These are phyloP conservation scores for Paracorniculantispora psalliotae DNA, from an alignment of 2,329 filamentous ascomycete species.

Conservation along the genomic window DNA sequence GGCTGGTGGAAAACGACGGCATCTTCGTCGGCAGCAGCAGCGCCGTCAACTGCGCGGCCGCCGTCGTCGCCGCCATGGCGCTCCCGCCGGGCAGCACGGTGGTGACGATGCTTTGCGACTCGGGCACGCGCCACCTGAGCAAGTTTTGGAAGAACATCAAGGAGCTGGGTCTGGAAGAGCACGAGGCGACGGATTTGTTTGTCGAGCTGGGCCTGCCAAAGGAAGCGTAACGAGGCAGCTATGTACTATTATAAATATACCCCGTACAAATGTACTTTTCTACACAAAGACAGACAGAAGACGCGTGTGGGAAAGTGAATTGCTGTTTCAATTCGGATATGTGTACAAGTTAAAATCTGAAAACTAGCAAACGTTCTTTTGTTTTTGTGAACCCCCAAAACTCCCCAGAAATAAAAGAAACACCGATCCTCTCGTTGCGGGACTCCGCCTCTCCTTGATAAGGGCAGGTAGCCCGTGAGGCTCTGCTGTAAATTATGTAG, in stretches of 20 bases:
- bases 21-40: conserved; percentile 93
- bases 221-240: conserved; percentile 1
- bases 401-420: background rate
- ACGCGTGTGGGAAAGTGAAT: background rate
- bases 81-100: conserved; percentile 60
- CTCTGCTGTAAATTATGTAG: background rate
- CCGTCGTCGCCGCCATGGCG: conserved; percentile 61
- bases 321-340: background rate
- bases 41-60: conserved; percentile 90
- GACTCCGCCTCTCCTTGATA: background rate
- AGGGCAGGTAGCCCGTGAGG: background rate
- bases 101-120: conserved; percentile 82
- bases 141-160: conserved; percentile 78
- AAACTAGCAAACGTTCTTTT: conserved; percentile 7
- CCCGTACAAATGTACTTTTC: background rate
- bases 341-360: background rate
- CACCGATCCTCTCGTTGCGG: background rate
- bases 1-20: conserved; percentile 92
- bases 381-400: background rate
- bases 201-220: conserved; percentile 42
- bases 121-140: conserved; percentile 74
- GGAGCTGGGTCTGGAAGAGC: conserved; percentile 61
- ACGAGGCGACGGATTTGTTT: conserved; percentile 44
- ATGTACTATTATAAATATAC: conserved; percentile 13
- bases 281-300: background rate